Base-by-base conservation (phyloP, 2,329 filamentous ascomycete genomes). In the Raffaelea ambrosiae region DNA sequence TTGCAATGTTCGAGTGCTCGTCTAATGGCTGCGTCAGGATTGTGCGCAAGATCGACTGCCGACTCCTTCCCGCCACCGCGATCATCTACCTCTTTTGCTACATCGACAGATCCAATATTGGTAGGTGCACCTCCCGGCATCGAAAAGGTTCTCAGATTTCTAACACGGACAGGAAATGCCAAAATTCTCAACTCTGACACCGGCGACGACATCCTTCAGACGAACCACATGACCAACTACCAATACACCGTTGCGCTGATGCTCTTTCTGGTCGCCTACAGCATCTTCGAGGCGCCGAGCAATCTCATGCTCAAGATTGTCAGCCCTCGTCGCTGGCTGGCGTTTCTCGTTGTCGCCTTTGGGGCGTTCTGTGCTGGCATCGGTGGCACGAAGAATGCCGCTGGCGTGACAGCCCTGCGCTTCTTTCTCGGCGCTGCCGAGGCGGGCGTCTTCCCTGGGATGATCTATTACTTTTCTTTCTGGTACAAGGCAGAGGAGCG, bases 401-500 rank as follows among this genome's bases (percentile, higher is more conserved):
- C 65, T 3, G 75, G 76, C 10, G 68, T 89, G 18, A 73, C 85
- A 2, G 82, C 71, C 33, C 69, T 84, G 18, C 73, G 65, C 31
- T 85, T 86, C 65, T 76, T 85, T 46, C 75, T 75, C 3, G 77
- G 79, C 31, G 64, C 75, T 5, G 80, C 41, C 10, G 85, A 89
- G 64, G 84, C 83, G 4, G 52, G 54, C 26, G 44, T 56, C 51
- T 67, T 72, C 57, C 62, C 71, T 35, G 71, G 51, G 10, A 43
- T 54, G 11, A 55, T 58, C 59, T 55, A 80, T 62, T 87, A 86
- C 55, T 67, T 89, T 43, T 88, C 84, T 0, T 79, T 87, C 52
- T 88, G 86, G 73, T 89, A 89, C 62, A 80, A 75, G 40, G 77
- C 79, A 54, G 73, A 78, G 18, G 84, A 89, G 63, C 73, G 86